A percentile compares a stretch with the other conserved stretches of the same genome.
Conservation (phyloP, 164 flowering plant genomes). For the Amborella trichopoda region DNA sequence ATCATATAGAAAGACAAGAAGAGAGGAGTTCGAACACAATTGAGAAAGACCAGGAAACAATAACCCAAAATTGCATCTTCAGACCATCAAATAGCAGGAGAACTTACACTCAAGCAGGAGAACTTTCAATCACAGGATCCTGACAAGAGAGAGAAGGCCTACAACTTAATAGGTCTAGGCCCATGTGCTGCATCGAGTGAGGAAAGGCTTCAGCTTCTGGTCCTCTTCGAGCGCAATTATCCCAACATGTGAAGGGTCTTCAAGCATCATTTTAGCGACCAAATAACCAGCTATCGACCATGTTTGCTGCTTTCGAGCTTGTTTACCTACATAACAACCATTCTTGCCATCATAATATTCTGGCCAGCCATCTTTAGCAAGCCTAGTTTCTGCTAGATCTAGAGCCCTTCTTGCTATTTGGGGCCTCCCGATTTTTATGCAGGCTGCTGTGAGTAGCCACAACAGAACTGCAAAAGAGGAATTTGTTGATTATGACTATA, state of each 20-base stretch:
- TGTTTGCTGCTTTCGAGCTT: conserved; percentile 17
- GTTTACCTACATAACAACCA: conserved; percentile 20
- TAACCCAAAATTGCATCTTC: too few species aligned
- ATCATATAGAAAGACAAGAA: too few species aligned
- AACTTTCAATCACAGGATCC: too few species aligned
- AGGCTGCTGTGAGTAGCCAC: conserved; percentile 13
- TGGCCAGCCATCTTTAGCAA: conserved; percentile 16
- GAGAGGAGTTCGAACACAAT: too few species aligned
- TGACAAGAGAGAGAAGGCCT: too few species aligned
- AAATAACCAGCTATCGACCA: conserved; percentile 21
- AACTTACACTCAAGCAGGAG: too few species aligned
- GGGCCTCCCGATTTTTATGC: conserved; percentile 18
- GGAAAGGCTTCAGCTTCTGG: conserved; percentile 1
- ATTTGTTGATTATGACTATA: too few species aligned
- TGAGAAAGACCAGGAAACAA: too few species aligned
- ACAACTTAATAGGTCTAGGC: too few species aligned
- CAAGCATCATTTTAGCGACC: conserved; percentile 18
- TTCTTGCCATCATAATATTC: conserved; percentile 22
- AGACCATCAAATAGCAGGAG: too few species aligned
- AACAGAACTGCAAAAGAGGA: conserved; percentile 12
- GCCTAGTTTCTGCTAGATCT: conserved; percentile 15
- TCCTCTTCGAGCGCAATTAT: conserved; percentile 7
- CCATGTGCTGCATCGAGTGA: not conserved
- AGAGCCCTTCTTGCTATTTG: conserved; percentile 16
- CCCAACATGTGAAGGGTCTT: conserved; percentile 15